phyloP scores from a whole-genome alignment of 805 yeast genomes.

The Barnettozyma sucrosica region DNA sequence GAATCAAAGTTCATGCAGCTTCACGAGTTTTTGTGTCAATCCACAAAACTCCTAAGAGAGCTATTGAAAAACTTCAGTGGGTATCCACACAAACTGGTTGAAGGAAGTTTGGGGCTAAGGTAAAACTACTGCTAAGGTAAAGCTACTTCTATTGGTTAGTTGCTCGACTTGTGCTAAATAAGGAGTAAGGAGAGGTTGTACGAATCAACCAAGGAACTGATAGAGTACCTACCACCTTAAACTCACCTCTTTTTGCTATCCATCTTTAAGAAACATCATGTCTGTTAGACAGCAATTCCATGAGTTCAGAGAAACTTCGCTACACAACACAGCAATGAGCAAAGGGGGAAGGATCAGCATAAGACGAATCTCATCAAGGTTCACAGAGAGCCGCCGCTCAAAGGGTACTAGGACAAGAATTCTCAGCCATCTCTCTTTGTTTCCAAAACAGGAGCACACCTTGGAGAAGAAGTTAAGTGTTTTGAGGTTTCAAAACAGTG shows the following conservation, averaged over 20 bases:
- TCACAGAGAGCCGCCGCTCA: slow-evolving; percentile 1
- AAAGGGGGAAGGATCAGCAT: not conserved
- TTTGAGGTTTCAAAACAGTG: slow-evolving; percentile 6
- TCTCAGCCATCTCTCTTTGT: not conserved
- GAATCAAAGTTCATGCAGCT: not conserved
- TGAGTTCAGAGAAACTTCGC: slow-evolving; percentile 3
- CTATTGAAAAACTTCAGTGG: not conserved
- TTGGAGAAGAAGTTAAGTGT: not conserved
- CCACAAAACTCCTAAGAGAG: not conserved
- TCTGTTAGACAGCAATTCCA: not conserved
- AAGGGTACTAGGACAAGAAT: not conserved
- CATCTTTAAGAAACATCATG: not conserved
- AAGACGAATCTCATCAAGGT: slow-evolving; percentile 6
- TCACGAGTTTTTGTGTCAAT: not conserved
- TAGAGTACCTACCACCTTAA: not conserved
- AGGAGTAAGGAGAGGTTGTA: not conserved
- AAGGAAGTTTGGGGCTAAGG: not conserved
- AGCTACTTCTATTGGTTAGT: not conserved
- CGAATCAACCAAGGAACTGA: not conserved
- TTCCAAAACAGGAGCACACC: not conserved
- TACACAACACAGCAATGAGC: not conserved
- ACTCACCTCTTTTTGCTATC: slow-evolving; percentile 1
- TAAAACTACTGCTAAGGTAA: not conserved
- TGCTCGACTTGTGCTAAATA: not conserved
- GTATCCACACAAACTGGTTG: not conserved